phyloP scores from a whole-genome alignment of 331 rosid species.

The Phaseolus coccineus region DNA sequence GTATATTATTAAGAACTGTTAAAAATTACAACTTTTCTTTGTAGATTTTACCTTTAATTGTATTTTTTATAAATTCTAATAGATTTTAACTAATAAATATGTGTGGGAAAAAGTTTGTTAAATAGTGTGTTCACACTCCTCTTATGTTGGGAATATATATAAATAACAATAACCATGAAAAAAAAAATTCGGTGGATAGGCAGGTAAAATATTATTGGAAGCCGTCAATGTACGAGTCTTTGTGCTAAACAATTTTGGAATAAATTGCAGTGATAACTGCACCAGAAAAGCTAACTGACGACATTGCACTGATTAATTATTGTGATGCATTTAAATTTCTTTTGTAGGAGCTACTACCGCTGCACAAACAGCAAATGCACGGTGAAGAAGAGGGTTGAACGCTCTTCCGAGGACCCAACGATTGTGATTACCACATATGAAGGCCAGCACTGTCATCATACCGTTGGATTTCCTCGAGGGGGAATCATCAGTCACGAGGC shows the following conservation, averaged over 20 bases:
- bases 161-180: neutral
- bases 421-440: conserved; percentile 91
- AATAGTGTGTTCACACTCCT: too few species aligned
- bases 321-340: neutral
- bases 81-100: too few species aligned
- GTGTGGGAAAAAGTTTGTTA: too few species aligned
- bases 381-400: conserved; percentile 95
- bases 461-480: conserved; percentile 78
- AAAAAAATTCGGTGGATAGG: neutral
- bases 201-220: neutral
- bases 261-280: conserved; percentile 1
- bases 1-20: too few species aligned
- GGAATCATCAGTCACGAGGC: conserved; percentile 60
- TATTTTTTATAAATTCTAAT: too few species aligned
- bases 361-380: conserved; percentile 98
- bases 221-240: neutral
- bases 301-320: conserved; percentile 2
- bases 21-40: too few species aligned
- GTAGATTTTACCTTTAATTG: too few species aligned
- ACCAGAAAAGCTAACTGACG: neutral
- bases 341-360: conserved; percentile 91
- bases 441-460: conserved; percentile 98
- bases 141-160: neutral
- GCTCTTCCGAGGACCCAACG: conserved; percentile 84
- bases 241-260: neutral